Evolutionary conservation across 116 monocot species (phyloP), one percentile per base, ranked within the genome.

Genomic region (Posidonia oceanica): DNA sequence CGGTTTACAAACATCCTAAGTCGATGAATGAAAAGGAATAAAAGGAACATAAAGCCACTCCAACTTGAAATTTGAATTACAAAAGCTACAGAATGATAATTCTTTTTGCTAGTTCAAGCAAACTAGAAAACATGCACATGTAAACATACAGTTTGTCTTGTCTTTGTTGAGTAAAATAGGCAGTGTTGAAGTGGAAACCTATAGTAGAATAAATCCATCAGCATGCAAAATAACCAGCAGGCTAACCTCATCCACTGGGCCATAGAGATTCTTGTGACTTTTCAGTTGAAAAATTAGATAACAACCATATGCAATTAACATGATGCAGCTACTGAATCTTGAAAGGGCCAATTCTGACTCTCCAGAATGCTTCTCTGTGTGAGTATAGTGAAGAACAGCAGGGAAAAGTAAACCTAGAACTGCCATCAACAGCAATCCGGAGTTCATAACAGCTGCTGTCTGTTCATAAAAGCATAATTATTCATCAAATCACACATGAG

Each of bases 351-450:
- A 73, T 74, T 87, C 93, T 39, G 93, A 93, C 75, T 85, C 85
- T 70, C 93, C 89, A 76, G 87, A 87, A 13, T 93, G 89, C 56
- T 81, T 78, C 74, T 93, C 93, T 23, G 93, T 89, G 61, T 76
- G 86, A 62, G 93, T 93, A 70, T 87, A 93, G 67, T 93, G 93
- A 78, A 93, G 93, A 7, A 93, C 93, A 38, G 89, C 89, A 41
- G 93, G 93, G 68, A 93, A 89, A 73, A 76, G 82, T 41, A 93
- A 70, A 61, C 89, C 89, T 81, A 93, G 83, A 56, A 93, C 89
- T 41, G 89, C 89, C 93, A 93, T 93, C 80, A 93, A 71, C 37
- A 93, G 75, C 63, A 93, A 78, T 59, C 93, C 93, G 62, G 93
- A 93, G 82, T 93, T 93, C 62, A 93, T 89, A 39, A 80, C 83